Evolutionary conservation across 805 yeast genomes (phyloP).

Genomic region (Candida ortonii): DNA sequence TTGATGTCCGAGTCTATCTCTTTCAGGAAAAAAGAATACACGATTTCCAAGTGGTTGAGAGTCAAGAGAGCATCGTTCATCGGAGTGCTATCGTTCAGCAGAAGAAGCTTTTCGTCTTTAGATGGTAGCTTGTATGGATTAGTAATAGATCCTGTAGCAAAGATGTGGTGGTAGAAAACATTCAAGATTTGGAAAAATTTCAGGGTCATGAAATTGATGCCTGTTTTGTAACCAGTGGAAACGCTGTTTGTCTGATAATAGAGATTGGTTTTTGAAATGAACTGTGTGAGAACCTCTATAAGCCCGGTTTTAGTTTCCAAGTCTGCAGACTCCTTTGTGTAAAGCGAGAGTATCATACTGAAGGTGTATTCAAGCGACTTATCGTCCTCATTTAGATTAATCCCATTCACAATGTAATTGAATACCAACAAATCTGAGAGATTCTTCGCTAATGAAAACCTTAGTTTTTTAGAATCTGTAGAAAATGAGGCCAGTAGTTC

Average conservation of each 20-base stretch:
- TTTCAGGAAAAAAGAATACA: constrained; percentile 28
- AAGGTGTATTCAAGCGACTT: constrained; percentile 26
- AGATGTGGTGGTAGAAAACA: constrained; percentile 22
- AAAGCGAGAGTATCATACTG: constrained; percentile 20
- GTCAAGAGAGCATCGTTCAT: constrained; percentile 22
- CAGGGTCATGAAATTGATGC: constrained; percentile 31
- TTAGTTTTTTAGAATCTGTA: constrained; percentile 29
- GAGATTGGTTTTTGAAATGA: constrained; percentile 30
- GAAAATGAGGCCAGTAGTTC: constrained; percentile 25
- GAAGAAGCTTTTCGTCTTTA: constrained; percentile 18
- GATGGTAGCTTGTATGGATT: constrained; percentile 13
- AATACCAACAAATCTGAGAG: constrained; percentile 33
- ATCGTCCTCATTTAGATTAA: constrained; percentile 24
- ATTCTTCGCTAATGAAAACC: constrained; percentile 30
- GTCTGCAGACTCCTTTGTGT: constrained; percentile 16
- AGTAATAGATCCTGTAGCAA: constrained; percentile 18
- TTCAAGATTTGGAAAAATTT: constrained; percentile 29
- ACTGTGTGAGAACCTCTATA: constrained; percentile 31
- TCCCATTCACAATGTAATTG: constrained; percentile 30
- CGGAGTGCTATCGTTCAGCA: constrained; percentile 9
- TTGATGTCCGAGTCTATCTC: constrained; percentile 35
- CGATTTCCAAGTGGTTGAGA: constrained; percentile 27
- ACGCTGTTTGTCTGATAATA: constrained; percentile 31
- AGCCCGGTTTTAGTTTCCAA: constrained; percentile 24
- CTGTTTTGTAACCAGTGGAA: constrained; percentile 20